phyloP scores from a whole-genome alignment of 306 rosid genomes.

The Castanospermum australe region DNA sequence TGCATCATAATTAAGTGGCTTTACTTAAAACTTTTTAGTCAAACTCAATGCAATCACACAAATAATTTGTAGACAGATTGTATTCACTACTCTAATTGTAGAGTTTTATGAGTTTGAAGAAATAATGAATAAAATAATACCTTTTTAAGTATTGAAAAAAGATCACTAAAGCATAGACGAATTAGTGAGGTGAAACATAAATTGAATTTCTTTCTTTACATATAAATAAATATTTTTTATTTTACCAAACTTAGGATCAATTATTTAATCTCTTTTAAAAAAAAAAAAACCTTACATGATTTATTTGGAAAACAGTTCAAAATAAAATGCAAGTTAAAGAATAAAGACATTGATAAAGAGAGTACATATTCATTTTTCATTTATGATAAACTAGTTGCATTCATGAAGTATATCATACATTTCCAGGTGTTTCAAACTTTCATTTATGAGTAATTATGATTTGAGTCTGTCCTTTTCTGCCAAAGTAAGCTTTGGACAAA shows the following conservation, averaged over 20 bases:
- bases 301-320: not conserved
- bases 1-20: no score
- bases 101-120: no score
- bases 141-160: no score
- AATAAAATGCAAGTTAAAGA: not conserved
- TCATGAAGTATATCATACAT: slow-evolving; percentile 11
- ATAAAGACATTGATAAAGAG: not conserved
- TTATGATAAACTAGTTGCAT: not conserved
- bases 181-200: no score
- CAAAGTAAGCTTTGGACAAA: not conserved
- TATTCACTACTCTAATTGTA: no score
- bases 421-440: slow-evolving; percentile 7
- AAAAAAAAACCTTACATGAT: not conserved
- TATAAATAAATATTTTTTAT: no score
- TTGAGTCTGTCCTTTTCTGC: slow-evolving; percentile 19
- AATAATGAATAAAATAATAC: no score
- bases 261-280: not conserved
- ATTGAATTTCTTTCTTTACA: no score
- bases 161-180: no score
- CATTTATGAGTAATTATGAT: slow-evolving; percentile 16
- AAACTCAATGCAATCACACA: no score
- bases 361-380: not conserved
- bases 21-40: no score
- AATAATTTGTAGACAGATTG: no score
- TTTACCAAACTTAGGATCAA: not conserved